Evolutionary conservation across 2,329 filamentous ascomycete species (phyloP).

Genomic region (Colletotrichum kahawae): DNA sequence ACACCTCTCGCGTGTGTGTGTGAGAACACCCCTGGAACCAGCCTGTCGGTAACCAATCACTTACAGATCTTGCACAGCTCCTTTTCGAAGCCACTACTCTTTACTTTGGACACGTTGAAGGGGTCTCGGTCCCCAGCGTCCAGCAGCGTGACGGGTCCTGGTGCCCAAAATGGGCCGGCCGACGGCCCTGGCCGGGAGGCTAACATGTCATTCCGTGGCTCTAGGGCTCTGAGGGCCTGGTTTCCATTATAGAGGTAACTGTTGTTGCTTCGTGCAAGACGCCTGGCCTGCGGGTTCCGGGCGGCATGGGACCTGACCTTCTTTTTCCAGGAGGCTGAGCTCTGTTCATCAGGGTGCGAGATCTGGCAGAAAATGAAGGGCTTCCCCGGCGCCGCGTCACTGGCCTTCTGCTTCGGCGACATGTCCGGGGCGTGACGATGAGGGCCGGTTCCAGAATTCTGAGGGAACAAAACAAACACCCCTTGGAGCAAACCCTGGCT

Average conservation of each 20-base stretch:
- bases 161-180: background rate
- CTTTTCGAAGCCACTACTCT: background rate
- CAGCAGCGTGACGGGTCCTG: background rate
- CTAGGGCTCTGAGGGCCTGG: background rate
- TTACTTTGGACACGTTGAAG: background rate
- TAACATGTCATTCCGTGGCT: background rate
- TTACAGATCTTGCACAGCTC: constrained; percentile 8
- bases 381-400: background rate
- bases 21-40: background rate
- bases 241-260: background rate
- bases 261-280: background rate
- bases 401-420: background rate
- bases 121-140: background rate
- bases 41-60: background rate
- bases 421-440: background rate
- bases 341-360: constrained; percentile 17
- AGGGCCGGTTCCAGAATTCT: background rate
- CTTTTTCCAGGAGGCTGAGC: constrained; percentile 1
- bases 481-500: background rate
- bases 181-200: background rate
- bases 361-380: constrained; percentile 25
- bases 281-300: constrained; percentile 8
- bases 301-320: constrained; percentile 27
- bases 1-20: background rate
- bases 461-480: background rate